Base-by-base conservation (phyloP, 768 basidiomycete genomes). In the Galerina sulciceps region DNA sequence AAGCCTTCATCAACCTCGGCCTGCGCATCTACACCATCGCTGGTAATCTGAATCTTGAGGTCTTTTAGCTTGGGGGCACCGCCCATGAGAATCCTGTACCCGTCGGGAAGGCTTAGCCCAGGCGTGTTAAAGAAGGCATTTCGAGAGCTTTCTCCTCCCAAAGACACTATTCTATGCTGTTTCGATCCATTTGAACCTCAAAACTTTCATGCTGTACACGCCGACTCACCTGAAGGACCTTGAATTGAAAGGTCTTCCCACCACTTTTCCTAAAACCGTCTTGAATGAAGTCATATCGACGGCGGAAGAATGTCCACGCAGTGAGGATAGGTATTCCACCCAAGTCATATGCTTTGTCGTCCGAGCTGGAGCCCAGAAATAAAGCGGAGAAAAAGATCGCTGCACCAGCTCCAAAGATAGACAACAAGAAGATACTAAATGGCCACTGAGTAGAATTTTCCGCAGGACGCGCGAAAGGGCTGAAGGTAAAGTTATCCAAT, bases 261-360 rank as follows among this genome's bases (percentile, higher is more conserved):
- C 48, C 17, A 5, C 15, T 49, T 6, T 20, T 4, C 17, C 10
- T 14, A n/a, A 49, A 36, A 37, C 22, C 17, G 8, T 6, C 5
- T 17, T 8, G 17, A 10, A 49, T 36, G 11, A 49, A 49, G 14
- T 49, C 48, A 36, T 49, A 66, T 6, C 74, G 63, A 36, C 62
- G 65, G 11, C 65, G 61, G 37, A 74, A 74, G 60, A 75, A 75
- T 1, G 65, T 60, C 74, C 73, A 75, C 1, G 71, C 71, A 4
- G 64, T 67, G 31, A 73, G 14, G 57, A 70, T 61, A 5, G 71
- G 66, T 20, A 69, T 49, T 38, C 72, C 71, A 11, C 72, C 70
- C 6, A 60, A 35, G 35, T 60, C 54, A n/a, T 60, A 60, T 1
- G 56, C 59, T 17, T 56, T 51, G 26, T 45, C 54, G 18, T 42